phyloP scores from a whole-genome alignment of 768 basidiomycete species.

The Leccinum variicolor region DNA sequence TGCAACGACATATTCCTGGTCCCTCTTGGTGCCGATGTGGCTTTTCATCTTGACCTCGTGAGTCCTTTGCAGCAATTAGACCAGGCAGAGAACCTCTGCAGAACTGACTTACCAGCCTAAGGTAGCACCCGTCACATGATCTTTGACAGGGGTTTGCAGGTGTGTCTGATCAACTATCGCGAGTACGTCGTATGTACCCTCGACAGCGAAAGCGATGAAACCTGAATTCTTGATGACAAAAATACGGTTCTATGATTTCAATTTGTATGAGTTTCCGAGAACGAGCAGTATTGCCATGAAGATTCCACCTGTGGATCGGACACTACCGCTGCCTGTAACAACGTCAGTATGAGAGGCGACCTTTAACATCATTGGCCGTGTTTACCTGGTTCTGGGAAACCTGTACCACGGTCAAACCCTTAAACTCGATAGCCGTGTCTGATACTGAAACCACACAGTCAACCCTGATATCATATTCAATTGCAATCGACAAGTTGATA shows the following conservation, averaged over 20 bases:
- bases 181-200: constrained; percentile 75
- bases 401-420: constrained; percentile 80
- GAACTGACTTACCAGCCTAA: constrained; percentile 49
- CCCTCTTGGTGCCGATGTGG: constrained; percentile 37
- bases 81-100: not conserved
- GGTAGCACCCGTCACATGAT: constrained; percentile 55
- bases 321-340: constrained; percentile 54
- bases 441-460: constrained; percentile 48
- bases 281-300: not conserved
- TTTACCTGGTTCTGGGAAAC: constrained; percentile 76
- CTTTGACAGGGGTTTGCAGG: constrained; percentile 55
- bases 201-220: constrained; percentile 73
- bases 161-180: constrained; percentile 86
- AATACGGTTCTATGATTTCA: constrained; percentile 51
- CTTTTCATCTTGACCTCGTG: constrained; percentile 81
- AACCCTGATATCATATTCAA: not conserved
- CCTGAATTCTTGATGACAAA: constrained; percentile 80
- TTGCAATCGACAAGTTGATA: constrained; percentile 5
- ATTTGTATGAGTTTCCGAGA: not conserved
- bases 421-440: constrained; percentile 78
- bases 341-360: not conserved
- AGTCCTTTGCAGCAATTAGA: constrained; percentile 34
- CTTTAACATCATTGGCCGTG: not conserved
- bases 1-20: constrained; percentile 73
- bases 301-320: constrained; percentile 59